phyloP scores from a whole-genome alignment of 2,329 filamentous ascomycete species.

The Botrytis fabae region DNA sequence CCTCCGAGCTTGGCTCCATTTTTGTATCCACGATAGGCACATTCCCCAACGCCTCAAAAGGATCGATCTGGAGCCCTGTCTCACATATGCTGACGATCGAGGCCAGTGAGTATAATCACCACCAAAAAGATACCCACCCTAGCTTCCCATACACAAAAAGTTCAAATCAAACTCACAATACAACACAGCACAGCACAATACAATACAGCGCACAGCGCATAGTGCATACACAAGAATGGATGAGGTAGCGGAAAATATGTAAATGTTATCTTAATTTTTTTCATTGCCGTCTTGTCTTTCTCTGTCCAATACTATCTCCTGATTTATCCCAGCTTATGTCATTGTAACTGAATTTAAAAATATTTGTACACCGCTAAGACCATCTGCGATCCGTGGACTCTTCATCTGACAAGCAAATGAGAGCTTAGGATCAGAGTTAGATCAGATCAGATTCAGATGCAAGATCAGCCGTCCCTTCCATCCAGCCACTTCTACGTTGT shows the following conservation, averaged over 20 bases:
- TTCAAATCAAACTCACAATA: background rate
- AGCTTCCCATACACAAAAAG: background rate
- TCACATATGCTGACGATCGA: constrained; percentile 11
- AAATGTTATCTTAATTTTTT: constrained; percentile 5
- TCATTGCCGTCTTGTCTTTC: constrained; percentile 8
- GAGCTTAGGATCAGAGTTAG: background rate
- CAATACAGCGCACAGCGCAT: constrained; percentile 11
- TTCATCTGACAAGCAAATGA: constrained; percentile 7
- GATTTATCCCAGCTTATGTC: background rate
- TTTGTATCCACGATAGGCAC: background rate
- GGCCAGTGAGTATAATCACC: constrained; percentile 1
- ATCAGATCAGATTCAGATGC: constrained; percentile 19
- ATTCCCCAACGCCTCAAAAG: background rate
- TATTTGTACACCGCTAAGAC: constrained; percentile 3
- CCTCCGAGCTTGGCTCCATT: background rate
- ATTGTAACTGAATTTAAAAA: background rate
- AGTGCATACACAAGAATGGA: background rate
- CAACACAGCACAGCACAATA: background rate
- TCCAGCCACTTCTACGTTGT: constrained; percentile 9
- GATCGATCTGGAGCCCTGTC: constrained; percentile 5
- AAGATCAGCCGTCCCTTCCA: constrained; percentile 11
- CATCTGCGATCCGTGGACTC: background rate
- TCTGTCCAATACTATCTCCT: background rate
- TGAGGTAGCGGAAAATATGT: background rate
- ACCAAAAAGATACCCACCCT: background rate